phyloP scores from a whole-genome alignment of 2,329 filamentous ascomycete species.

The Aureobasidium subglaciale region DNA sequence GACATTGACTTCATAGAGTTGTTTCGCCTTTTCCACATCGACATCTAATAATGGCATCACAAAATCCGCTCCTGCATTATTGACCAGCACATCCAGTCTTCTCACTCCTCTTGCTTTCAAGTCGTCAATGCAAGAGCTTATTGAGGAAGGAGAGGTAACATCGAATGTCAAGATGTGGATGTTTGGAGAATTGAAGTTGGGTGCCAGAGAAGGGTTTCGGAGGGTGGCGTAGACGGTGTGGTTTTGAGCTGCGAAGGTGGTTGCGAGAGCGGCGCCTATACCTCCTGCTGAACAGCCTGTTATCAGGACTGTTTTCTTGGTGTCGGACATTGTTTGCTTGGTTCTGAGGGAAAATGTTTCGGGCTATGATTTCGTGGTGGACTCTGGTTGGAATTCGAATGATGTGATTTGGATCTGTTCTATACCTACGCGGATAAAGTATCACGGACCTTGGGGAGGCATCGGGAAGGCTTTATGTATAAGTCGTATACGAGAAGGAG shows the following conservation, averaged over 20 bases:
- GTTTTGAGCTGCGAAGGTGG: constrained; percentile 31
- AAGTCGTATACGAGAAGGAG: too few relatives aligned
- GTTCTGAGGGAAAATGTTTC: too few relatives aligned
- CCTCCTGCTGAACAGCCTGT: constrained; percentile 33
- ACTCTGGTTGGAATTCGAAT: too few relatives aligned
- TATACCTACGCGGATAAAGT: too few relatives aligned
- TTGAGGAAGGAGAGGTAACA: constrained; percentile 26
- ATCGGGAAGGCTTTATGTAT: too few relatives aligned
- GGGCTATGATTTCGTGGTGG: too few relatives aligned
- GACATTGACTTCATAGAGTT: constrained; percentile 30
- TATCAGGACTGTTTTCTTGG: constrained; percentile 21
- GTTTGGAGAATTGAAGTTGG: too few relatives aligned
- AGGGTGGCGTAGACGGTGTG: constrained; percentile 39
- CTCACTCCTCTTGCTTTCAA: constrained; percentile 25
- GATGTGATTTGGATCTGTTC: too few relatives aligned
- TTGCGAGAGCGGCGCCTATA: constrained; percentile 35
- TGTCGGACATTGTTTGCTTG: too few relatives aligned
- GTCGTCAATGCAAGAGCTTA: constrained; percentile 23
- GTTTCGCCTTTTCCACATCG: constrained; percentile 21
- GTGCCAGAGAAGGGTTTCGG: constrained; percentile 28
- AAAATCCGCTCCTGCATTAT: constrained; percentile 41
- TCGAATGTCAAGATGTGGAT: constrained; percentile 29
- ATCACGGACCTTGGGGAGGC: too few relatives aligned
- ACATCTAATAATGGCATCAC: constrained; percentile 25
- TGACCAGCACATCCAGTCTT: constrained; percentile 38